Conservation (phyloP, 148 eudicot species). For the Camellia granthamiana region DNA sequence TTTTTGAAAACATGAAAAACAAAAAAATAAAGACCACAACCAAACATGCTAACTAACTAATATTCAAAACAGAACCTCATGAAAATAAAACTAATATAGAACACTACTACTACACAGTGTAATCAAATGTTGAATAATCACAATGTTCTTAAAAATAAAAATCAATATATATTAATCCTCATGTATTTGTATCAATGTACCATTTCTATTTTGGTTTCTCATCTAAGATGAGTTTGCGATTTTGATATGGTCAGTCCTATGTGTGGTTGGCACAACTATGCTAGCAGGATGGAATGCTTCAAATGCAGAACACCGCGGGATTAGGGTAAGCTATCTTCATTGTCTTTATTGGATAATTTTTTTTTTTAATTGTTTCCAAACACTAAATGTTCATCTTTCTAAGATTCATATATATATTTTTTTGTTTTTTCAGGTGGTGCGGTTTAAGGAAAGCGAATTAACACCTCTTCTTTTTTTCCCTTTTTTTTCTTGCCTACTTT, state of each 20-base stretch:
- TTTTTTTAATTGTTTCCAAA: background rate
- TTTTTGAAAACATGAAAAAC: too few species aligned
- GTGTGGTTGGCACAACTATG: conserved; percentile 82
- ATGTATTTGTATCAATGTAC: background rate
- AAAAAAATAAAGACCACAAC: too few species aligned
- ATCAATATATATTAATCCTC: background rate
- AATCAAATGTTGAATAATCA: too few species aligned
- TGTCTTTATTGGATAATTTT: background rate
- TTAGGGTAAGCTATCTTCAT: conserved; percentile 38
- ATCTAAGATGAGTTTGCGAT: background rate
- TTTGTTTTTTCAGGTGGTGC: conserved; percentile 23
- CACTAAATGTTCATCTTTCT: background rate
- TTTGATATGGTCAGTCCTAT: conserved; percentile 39
- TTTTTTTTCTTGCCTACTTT: background rate
- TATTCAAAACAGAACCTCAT: background rate
- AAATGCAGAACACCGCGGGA: conserved; percentile 60
- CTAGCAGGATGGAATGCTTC: conserved; percentile 65
- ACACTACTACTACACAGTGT: too few species aligned
- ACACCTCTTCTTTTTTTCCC: background rate
- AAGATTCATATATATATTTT: background rate
- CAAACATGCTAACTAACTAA: too few species aligned
- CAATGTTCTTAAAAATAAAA: too few species aligned
- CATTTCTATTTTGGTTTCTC: background rate
- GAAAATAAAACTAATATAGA: background rate
- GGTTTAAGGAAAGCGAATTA: conserved; percentile 12